Conservation (phyloP, 768 basidiomycete species). For the Phlebiopsis flavidoalba region DNA sequence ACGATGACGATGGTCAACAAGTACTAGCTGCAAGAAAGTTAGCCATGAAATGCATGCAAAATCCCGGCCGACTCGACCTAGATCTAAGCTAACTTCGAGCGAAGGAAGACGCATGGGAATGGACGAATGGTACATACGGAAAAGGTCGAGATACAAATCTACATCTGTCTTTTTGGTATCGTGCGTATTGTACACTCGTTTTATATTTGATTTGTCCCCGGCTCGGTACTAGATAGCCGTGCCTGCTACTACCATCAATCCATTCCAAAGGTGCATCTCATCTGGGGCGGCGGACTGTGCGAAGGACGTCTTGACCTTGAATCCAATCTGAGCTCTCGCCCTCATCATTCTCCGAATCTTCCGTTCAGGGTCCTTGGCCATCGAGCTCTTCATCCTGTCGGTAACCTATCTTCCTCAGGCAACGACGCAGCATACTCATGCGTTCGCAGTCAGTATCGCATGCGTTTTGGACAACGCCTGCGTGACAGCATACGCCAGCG, state of each 20-base stretch:
- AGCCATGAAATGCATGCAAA: too few species aligned
- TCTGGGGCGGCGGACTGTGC: conserved; percentile 33
- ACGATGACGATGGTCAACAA: too few species aligned
- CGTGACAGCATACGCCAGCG: conserved; percentile 57
- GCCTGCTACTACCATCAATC: conserved; percentile 27
- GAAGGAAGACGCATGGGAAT: too few species aligned
- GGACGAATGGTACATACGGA: too few species aligned
- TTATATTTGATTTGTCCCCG: background rate
- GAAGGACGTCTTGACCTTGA: conserved; percentile 67
- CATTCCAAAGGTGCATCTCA: conserved; percentile 28
- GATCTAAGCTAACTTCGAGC: too few species aligned
- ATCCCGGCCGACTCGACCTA: too few species aligned
- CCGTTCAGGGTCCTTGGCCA: conserved; percentile 52
- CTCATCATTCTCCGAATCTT: conserved; percentile 71
- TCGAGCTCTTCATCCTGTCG: conserved; percentile 82
- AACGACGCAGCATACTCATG: conserved; percentile 49
- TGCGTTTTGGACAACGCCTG: conserved; percentile 72
- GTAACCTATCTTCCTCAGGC: conserved; percentile 51
- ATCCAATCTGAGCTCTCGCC: conserved; percentile 82
- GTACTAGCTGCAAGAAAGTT: too few species aligned
- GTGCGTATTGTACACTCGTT: background rate
- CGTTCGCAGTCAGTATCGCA: conserved; percentile 61
- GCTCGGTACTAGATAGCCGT: background rate
- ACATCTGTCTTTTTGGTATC: too few species aligned
- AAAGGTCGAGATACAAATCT: too few species aligned